Conservation (phyloP, 495 filamentous ascomycete species). For the Tirmania nivea region DNA sequence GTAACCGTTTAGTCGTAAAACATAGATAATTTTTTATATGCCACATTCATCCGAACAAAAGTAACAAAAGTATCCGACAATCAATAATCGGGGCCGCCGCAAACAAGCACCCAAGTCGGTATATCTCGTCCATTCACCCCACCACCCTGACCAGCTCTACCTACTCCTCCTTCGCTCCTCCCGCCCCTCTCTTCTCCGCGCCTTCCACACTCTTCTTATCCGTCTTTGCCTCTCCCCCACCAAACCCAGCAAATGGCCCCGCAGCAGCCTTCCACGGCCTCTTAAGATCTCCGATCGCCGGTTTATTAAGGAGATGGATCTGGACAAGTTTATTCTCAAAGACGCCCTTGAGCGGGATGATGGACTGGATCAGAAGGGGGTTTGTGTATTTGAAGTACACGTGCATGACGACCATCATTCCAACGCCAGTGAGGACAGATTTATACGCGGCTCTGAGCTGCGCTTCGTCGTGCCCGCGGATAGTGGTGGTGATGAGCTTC, state of each 20-base stretch:
- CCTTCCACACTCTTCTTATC: constrained; percentile 90
- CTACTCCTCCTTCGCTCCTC: constrained; percentile 83
- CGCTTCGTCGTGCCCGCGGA: constrained; percentile 71
- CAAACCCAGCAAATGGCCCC: constrained; percentile 44
- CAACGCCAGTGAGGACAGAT: constrained; percentile 78
- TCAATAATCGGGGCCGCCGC: too few species aligned
- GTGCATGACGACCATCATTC: constrained; percentile 98
- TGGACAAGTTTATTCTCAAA: constrained; percentile 87
- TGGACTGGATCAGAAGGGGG: constrained; percentile 92
- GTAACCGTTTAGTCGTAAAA: too few species aligned
- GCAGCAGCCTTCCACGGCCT: constrained; percentile 82
- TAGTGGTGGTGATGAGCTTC: constrained; percentile 85
- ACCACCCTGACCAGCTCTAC: constrained; percentile 3
- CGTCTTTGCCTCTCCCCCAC: constrained; percentile 54
- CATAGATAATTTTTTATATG: too few species aligned
- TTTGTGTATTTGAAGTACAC: constrained; percentile 98
- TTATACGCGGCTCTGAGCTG: constrained; percentile 70
- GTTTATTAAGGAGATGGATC: constrained; percentile 77
- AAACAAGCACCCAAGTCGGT: too few species aligned
- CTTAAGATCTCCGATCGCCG: constrained; percentile 80
- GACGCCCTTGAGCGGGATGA: constrained; percentile 89
- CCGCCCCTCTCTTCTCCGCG: constrained; percentile 65
- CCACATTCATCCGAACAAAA: too few species aligned
- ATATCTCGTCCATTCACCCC: too few species aligned
- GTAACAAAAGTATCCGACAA: too few species aligned